Conservation (phyloP, 495 filamentous ascomycete species). For the Penicillium ochrochloron region DNA sequence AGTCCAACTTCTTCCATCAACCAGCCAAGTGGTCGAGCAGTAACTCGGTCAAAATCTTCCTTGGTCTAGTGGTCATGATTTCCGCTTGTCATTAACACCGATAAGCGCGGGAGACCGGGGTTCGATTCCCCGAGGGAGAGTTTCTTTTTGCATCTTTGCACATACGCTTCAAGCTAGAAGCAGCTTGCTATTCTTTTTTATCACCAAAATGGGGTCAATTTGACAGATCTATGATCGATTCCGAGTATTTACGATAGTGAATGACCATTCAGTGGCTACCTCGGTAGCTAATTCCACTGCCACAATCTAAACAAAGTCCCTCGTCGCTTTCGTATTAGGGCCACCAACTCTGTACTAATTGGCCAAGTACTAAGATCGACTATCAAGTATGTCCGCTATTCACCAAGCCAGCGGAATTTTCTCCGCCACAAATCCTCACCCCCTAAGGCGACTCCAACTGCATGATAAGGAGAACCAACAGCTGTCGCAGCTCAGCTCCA, state of each 20-base stretch:
- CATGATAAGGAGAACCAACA: constrained; percentile 7
- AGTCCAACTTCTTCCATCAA: background rate
- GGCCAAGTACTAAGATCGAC: background rate
- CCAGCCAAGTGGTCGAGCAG: background rate
- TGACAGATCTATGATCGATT: background rate
- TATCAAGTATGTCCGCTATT: background rate
- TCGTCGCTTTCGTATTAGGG: background rate
- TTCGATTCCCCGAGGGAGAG: constrained; percentile 58
- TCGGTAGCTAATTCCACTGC: too few species aligned
- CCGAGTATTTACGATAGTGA: background rate
- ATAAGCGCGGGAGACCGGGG: constrained; percentile 57
- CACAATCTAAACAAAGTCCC: too few species aligned
- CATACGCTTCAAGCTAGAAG: background rate
- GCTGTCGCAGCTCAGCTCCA: constrained; percentile 2
- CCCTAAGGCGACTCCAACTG: background rate
- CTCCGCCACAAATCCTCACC: background rate
- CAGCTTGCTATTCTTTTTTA: background rate
- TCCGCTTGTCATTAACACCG: constrained; percentile 55
- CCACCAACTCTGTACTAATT: too few species aligned
- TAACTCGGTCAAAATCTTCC: constrained; percentile 24
- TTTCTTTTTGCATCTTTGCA: constrained; percentile 30
- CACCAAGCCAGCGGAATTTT: constrained; percentile 1
- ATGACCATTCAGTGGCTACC: background rate
- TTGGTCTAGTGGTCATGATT: constrained; percentile 60
- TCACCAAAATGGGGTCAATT: background rate